Percentiles rank a stretch among this genome's conserved stretches.
Evolutionary conservation across 768 basidiomycete species (phyloP).

Genomic region (Rhizopogon vesiculosus): DNA sequence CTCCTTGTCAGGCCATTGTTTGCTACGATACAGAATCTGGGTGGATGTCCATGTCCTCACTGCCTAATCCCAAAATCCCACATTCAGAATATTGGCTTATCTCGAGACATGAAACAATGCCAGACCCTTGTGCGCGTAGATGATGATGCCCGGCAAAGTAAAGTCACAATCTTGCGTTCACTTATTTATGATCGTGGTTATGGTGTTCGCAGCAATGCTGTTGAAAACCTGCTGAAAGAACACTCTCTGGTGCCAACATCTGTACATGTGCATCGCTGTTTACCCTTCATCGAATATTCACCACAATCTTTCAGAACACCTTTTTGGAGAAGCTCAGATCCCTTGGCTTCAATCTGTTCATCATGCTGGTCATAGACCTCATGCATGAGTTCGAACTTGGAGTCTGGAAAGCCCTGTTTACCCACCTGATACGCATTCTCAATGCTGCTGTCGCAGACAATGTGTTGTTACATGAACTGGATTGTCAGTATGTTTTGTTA

Average conservation of each 20-base stretch:
- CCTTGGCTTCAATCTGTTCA: slow-evolving; percentile 16
- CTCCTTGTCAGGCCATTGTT: slow-evolving; percentile 12
- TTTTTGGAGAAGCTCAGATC: slow-evolving; percentile 14
- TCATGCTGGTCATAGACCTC: slow-evolving; percentile 22
- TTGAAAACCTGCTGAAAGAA: slow-evolving; percentile 8
- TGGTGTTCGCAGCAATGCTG: slow-evolving; percentile 1
- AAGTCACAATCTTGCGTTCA: neutral
- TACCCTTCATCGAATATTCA: neutral
- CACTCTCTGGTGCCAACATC: slow-evolving; percentile 16
- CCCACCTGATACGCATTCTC: slow-evolving; percentile 23
- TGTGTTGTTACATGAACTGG: slow-evolving; percentile 9
- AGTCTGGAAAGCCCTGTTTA: slow-evolving; percentile 23
- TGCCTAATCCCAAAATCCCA: slow-evolving; percentile 14
- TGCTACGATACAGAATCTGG: slow-evolving; percentile 16
- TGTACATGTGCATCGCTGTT: neutral
- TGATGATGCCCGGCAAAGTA: neutral
- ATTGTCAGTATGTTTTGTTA: slow-evolving; percentile 4
- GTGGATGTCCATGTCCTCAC: slow-evolving; percentile 23
- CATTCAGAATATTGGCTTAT: slow-evolving; percentile 7
- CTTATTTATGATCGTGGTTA: slow-evolving; percentile 11
- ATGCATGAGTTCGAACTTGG: slow-evolving; percentile 29
- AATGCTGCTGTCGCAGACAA: neutral
- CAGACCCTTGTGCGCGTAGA: neutral
- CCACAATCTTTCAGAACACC: slow-evolving; percentile 16
- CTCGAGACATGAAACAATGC: slow-evolving; percentile 2